phyloP scores from a whole-genome alignment of 495 filamentous ascomycete species.

The Podospora comata region DNA sequence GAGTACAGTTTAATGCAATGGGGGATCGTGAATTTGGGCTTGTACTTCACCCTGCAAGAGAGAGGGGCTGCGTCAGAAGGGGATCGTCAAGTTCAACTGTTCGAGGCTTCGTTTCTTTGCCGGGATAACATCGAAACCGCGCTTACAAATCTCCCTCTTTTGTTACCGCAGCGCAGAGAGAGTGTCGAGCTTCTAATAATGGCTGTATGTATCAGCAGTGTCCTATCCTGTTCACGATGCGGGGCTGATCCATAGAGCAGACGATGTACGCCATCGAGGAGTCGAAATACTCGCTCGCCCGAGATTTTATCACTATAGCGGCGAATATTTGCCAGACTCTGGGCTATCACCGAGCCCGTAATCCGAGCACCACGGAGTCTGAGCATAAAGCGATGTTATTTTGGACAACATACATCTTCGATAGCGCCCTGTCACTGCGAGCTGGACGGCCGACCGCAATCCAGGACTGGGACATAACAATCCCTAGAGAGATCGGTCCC shows the following conservation, averaged over 20 bases:
- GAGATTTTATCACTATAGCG: conserved; percentile 57
- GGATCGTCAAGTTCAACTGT: conserved; percentile 24
- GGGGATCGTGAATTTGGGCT: conserved; percentile 53
- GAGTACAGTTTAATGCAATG: conserved; percentile 55
- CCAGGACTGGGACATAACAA: conserved; percentile 63
- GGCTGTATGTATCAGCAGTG: conserved; percentile 40
- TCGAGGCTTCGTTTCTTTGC: conserved; percentile 46
- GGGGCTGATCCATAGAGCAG: conserved; percentile 9
- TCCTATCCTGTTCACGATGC: not conserved
- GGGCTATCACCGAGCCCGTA: conserved; percentile 56
- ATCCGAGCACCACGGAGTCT: conserved; percentile 36
- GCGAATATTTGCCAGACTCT: conserved; percentile 60
- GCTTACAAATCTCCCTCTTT: conserved; percentile 54
- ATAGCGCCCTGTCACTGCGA: conserved; percentile 61
- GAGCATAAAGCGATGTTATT: conserved; percentile 50
- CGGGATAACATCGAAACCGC: conserved; percentile 58
- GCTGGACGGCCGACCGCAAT: conserved; percentile 59
- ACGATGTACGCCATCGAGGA: conserved; percentile 58
- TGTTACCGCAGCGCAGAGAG: conserved; percentile 56
- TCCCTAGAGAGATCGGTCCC: conserved; percentile 39
- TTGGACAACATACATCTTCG: conserved; percentile 61
- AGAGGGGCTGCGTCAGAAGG: conserved; percentile 38
- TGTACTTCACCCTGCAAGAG: conserved; percentile 58
- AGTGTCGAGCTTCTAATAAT: conserved; percentile 58
- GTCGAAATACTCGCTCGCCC: conserved; percentile 61